phyloP scores from a whole-genome alignment of 257 asterid genomes.

The Thymus mandschuricus region DNA sequence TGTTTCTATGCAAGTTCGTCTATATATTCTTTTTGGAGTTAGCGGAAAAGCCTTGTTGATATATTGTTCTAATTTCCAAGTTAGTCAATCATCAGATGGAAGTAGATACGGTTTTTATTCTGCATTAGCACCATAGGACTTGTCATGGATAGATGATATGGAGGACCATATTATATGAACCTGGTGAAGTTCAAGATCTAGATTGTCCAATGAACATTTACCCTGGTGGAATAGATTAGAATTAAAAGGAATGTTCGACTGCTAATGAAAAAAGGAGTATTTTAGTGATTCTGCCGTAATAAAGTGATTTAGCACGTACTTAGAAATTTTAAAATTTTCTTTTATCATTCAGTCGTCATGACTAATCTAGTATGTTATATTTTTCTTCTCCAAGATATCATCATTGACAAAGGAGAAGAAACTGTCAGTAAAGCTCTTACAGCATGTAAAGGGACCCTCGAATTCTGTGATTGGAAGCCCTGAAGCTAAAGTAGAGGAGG shows the following conservation, averaged over 20 bases:
- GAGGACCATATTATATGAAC: not conserved
- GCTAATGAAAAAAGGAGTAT: not conserved
- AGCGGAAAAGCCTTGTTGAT: not conserved
- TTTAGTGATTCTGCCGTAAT: conserved; percentile 2
- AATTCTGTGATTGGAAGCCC: conserved; percentile 31
- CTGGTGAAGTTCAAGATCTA: conserved; percentile 6
- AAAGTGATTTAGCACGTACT: not conserved
- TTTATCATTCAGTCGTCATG: not conserved
- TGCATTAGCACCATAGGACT: not conserved
- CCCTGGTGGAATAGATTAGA: not conserved
- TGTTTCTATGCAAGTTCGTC: not conserved
- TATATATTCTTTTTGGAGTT: not conserved
- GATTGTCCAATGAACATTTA: not conserved
- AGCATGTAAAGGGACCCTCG: conserved; percentile 38
- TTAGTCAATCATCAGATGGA: not conserved
- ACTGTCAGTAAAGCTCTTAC: conserved; percentile 33
- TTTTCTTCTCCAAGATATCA: conserved; percentile 41
- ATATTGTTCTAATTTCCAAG: not conserved
- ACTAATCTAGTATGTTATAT: not conserved
- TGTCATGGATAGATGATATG: conserved; percentile 7
- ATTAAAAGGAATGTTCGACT: not conserved
- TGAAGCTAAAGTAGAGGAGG: conserved; percentile 36
- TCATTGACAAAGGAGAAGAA: conserved; percentile 52
- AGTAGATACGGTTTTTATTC: not conserved
- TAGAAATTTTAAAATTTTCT: conserved; percentile 11